Conservation (phyloP, 768 basidiomycete genomes). For the Xerocomellus dryophilus region DNA sequence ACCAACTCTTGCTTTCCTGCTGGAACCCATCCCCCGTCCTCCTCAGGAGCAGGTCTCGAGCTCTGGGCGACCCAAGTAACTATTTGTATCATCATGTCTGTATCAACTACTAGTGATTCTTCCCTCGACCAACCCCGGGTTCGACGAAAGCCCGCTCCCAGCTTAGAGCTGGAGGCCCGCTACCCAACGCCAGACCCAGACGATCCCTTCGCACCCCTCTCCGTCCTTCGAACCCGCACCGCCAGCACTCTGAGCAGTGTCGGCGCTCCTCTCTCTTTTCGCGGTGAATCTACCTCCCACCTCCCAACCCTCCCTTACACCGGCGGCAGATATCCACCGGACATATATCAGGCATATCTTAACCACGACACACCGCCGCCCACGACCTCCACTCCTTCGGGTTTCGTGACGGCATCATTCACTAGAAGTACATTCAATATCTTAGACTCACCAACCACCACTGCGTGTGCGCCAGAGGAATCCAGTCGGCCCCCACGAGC, state of each 20-base stretch:
- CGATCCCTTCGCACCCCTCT: conserved; percentile 70
- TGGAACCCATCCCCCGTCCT: conserved; percentile 13
- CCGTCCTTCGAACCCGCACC: conserved; percentile 59
- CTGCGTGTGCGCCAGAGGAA: conserved; percentile 12
- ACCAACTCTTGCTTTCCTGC: conserved; percentile 12
- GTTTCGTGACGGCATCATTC: conserved; percentile 20
- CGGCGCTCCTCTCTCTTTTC: conserved; percentile 29
- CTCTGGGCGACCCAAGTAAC: conserved; percentile 13
- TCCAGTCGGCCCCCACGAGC: conserved; percentile 10
- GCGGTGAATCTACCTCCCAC: conserved; percentile 29
- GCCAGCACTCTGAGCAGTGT: conserved; percentile 38
- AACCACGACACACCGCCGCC: conserved; percentile 10
- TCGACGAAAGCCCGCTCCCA: conserved; percentile 56
- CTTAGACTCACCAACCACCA: conserved; percentile 5
- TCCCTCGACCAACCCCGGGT: conserved; percentile 26
- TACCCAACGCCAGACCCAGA: conserved; percentile 67
- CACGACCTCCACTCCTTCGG: conserved; percentile 10
- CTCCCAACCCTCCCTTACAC: conserved; percentile 32
- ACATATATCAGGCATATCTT: conserved; percentile 30
- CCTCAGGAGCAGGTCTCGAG: conserved; percentile 15
- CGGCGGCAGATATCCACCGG: conserved; percentile 33
- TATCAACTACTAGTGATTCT: conserved; percentile 26
- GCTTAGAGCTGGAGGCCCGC: conserved; percentile 46
- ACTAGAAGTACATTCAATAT: conserved; percentile 24
- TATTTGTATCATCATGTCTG: conserved; percentile 34